Conservation (phyloP, 345 rosid genomes). For the Xanthoceras sorbifolium region DNA sequence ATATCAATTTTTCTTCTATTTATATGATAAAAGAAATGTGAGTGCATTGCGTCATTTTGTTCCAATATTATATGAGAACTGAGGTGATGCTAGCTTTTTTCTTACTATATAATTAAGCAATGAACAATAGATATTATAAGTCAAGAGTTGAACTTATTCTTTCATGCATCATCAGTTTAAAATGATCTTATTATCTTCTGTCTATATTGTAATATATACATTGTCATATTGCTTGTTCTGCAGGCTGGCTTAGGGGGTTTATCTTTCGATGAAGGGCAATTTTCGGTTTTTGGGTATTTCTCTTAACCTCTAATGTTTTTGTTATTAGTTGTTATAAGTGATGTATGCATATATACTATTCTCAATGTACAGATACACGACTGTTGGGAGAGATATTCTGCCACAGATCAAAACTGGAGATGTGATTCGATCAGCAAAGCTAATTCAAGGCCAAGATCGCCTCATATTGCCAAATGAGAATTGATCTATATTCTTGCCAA, state of each 20-base stretch:
- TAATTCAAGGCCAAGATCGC: conserved; percentile 74
- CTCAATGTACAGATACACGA: conserved; percentile 52
- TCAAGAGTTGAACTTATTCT: background rate
- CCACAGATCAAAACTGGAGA: conserved; percentile 85
- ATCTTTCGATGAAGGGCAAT: conserved; percentile 93
- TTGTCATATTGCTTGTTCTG: conserved; percentile 12
- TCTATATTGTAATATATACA: no score
- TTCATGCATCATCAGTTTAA: background rate
- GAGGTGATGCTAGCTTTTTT: background rate
- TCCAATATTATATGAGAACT: background rate
- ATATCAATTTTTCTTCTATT: conserved; percentile 85
- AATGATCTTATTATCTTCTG: background rate
- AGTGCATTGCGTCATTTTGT: conserved; percentile 18
- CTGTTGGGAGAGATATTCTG: conserved; percentile 71
- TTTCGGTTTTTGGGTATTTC: conserved; percentile 84
- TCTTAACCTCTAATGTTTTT: background rate
- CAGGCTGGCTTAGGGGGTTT: conserved; percentile 94
- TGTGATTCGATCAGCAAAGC: conserved; percentile 67
- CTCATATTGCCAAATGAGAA: conserved; percentile 63
- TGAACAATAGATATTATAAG: background rate
- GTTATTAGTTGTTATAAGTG: background rate
- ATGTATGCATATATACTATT: background rate
- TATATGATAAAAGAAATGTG: conserved; percentile 90
- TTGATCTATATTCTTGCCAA: conserved; percentile 21
- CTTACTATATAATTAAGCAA: no score